A percentile compares a stretch with the other conserved stretches of the same genome.
These are phyloP conservation scores for Suillus americanus DNA, from an alignment of 768 basidiomycete genomes.

Conservation along the genomic window DNA sequence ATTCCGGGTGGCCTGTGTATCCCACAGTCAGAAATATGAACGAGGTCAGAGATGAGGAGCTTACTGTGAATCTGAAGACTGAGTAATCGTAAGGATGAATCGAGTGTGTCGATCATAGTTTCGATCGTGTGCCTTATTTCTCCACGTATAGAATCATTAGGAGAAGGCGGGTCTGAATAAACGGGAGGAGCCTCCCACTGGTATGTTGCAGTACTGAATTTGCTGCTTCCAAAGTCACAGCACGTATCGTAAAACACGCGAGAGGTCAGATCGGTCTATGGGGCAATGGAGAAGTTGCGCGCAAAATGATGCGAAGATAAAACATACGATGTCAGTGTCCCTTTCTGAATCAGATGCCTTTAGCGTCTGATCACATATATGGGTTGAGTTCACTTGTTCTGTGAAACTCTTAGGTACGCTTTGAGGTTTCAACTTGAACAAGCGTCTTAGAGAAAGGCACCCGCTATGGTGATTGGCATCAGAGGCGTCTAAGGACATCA, in stretches of 20 bases:
- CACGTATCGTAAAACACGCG: conserved; percentile 39
- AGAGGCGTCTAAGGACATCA: conserved; percentile 26
- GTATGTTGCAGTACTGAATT: conserved; percentile 27
- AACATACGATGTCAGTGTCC: not conserved
- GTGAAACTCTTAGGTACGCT: not conserved
- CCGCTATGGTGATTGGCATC: conserved; percentile 21
- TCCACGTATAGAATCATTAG: conserved; percentile 10
- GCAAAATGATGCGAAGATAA: not conserved
- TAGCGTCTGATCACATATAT: not conserved
- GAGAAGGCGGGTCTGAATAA: conserved; percentile 33
- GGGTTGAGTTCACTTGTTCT: not conserved
- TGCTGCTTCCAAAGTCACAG: conserved; percentile 42
- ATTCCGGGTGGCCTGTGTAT: conserved; percentile 59
- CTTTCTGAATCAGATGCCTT: not conserved
- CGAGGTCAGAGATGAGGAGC: conserved; percentile 15
- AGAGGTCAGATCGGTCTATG: conserved; percentile 11
- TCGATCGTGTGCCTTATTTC: conserved; percentile 57
- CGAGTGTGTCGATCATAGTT: conserved; percentile 48
- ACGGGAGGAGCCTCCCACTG: conserved; percentile 39
- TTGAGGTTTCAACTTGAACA: conserved; percentile 13
- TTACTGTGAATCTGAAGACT: conserved; percentile 74
- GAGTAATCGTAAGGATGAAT: conserved; percentile 54
- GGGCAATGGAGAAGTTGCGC: conserved; percentile 1
- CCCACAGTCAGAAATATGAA: conserved; percentile 10
- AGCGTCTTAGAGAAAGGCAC: conserved; percentile 22